Conservation (phyloP, 148 eudicot species). For the Polygonum aviculare region DNA sequence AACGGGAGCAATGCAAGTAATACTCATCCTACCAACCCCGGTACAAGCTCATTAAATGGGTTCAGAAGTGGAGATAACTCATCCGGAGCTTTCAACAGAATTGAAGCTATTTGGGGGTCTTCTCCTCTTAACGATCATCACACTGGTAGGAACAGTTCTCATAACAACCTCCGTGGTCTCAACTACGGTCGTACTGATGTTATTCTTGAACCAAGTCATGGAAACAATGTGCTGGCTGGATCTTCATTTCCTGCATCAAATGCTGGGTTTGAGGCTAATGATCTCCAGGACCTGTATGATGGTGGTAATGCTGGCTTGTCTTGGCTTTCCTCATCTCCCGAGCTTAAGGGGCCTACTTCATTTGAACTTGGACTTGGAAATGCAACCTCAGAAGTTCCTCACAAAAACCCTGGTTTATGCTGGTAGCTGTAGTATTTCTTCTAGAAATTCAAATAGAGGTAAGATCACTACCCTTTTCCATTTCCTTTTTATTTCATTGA, state of each 20-base stretch:
- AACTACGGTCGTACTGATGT: slow-evolving; percentile 32
- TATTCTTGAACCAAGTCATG: slow-evolving; percentile 28
- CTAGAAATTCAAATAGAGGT: slow-evolving; percentile 73
- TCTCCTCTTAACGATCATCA: slow-evolving; percentile 42
- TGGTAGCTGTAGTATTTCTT: slow-evolving; percentile 55
- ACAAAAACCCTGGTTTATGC: slow-evolving; percentile 63
- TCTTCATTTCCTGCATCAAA: slow-evolving; percentile 37
- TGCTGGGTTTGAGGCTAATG: slow-evolving; percentile 37
- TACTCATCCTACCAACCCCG: slow-evolving; percentile 32
- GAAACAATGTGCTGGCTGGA: slow-evolving; percentile 25
- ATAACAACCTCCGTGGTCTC: slow-evolving; percentile 25
- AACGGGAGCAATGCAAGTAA: slow-evolving; percentile 38
- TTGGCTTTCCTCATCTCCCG: slow-evolving; percentile 60
- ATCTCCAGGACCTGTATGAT: slow-evolving; percentile 40
- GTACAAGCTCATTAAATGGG: slow-evolving; percentile 24
- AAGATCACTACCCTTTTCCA: slow-evolving; percentile 1
- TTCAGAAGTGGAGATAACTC: slow-evolving; percentile 36
- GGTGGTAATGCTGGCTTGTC: slow-evolving; percentile 47
- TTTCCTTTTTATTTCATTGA: not conserved
- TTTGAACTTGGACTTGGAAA: slow-evolving; percentile 58
- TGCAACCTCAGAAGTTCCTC: slow-evolving; percentile 52
- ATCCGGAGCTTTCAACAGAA: slow-evolving; percentile 32
- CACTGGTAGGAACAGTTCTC: slow-evolving; percentile 36
- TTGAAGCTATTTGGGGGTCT: slow-evolving; percentile 69
- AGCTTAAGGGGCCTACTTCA: slow-evolving; percentile 45